phyloP scores from a whole-genome alignment of 163 green algal genomes.

The Coccomyxa subellipsoidea region DNA sequence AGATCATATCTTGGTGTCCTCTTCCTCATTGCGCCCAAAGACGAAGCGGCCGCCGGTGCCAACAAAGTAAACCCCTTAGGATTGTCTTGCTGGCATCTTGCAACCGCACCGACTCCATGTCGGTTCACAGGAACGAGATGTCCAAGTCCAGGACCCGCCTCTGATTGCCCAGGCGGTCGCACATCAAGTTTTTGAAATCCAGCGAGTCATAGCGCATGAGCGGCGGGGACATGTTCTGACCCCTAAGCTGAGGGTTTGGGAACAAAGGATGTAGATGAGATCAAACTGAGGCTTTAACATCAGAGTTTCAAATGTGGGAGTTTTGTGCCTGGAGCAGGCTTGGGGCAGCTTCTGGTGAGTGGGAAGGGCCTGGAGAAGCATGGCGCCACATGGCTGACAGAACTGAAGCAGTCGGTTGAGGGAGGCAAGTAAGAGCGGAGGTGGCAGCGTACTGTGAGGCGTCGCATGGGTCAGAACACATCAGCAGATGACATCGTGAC shows the following conservation, averaged over 20 bases:
- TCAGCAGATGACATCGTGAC: too few species aligned
- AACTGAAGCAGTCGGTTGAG: background rate
- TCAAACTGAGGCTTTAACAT: too few species aligned
- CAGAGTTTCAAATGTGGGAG: too few species aligned
- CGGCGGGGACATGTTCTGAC: background rate
- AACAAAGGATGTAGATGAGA: too few species aligned
- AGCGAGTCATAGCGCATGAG: background rate
- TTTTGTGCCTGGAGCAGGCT: too few species aligned
- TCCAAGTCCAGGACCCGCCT: background rate
- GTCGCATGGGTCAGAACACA: background rate
- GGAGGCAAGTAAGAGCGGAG: background rate
- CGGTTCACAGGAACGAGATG: background rate
- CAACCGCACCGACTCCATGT: background rate
- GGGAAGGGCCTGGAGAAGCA: constrained; percentile 2
- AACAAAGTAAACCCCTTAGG: background rate
- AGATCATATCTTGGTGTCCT: background rate
- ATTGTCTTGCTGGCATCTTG: background rate
- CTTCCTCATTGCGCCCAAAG: background rate
- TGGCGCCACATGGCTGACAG: background rate
- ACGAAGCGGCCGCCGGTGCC: background rate
- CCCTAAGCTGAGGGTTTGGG: too few species aligned
- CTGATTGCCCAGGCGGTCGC: background rate
- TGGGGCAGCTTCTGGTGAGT: background rate
- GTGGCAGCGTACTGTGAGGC: background rate
- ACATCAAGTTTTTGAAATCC: background rate